Percentiles rank a stretch among this genome's conserved stretches.
Evolutionary conservation across 306 rosid genomes (phyloP).

Genomic region (Cucurbita maxima): DNA sequence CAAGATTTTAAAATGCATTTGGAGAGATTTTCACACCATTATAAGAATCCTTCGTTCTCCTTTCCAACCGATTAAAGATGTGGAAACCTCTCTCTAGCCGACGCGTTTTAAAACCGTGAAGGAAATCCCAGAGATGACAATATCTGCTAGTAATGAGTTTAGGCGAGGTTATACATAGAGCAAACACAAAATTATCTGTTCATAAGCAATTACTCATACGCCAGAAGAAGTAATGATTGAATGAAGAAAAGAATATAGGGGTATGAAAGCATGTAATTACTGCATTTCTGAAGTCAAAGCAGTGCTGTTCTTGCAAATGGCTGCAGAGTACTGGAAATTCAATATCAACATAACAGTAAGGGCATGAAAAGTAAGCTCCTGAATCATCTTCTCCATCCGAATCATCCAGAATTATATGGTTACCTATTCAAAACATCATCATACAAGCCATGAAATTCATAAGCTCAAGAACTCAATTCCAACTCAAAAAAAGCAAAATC

Average conservation of each 20-base stretch:
- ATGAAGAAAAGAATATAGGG: not conserved
- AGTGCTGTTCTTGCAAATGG: constrained; percentile 76
- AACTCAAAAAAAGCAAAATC: not conserved
- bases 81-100: too few relatives aligned
- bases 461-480: not conserved
- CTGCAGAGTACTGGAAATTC: constrained; percentile 42
- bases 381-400: constrained; percentile 54
- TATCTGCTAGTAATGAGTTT: too few relatives aligned
- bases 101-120: too few relatives aligned
- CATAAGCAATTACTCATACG: not conserved
- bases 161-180: too few relatives aligned
- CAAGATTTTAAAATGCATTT: too few relatives aligned
- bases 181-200: too few relatives aligned
- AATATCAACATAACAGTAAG: constrained; percentile 74
- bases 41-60: too few relatives aligned
- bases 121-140: too few relatives aligned
- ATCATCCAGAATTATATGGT: constrained; percentile 23
- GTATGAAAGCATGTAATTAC: constrained; percentile 22
- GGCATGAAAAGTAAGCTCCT: constrained; percentile 48
- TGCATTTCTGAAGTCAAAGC: constrained; percentile 52
- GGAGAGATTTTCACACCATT: too few relatives aligned
- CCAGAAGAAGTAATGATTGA: not conserved
- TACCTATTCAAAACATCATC: not conserved
- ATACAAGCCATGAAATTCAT: not conserved
- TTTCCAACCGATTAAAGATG: too few relatives aligned